Evolutionary conservation across 148 eudicot genomes (phyloP).

Genomic region (Beta vulgaris): DNA sequence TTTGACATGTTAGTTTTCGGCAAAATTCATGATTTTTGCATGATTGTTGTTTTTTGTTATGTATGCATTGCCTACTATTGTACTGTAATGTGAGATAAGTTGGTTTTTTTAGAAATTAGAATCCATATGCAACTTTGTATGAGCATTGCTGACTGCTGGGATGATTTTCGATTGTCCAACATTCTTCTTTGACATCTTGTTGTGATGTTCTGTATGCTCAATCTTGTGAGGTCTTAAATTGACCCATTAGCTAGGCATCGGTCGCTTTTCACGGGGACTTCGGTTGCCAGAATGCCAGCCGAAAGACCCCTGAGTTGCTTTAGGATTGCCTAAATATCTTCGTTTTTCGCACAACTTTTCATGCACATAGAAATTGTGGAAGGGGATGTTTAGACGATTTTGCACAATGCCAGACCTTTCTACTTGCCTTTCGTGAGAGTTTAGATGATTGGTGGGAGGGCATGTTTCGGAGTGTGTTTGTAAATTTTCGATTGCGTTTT

Average conservation of each 20-base stretch:
- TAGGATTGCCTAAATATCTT: too few species aligned
- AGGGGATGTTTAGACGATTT: too few species aligned
- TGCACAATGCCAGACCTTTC: too few species aligned
- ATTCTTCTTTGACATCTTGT: background rate
- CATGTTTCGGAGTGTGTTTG: background rate
- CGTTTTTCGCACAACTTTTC: too few species aligned
- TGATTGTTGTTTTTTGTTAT: background rate
- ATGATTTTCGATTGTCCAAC: too few species aligned
- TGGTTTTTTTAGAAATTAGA: too few species aligned
- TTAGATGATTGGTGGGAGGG: background rate
- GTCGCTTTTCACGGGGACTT: too few species aligned
- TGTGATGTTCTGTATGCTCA: background rate
- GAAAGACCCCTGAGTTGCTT: too few species aligned
- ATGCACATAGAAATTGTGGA: background rate
- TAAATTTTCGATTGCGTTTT: too few species aligned
- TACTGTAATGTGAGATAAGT: background rate
- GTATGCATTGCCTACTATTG: background rate
- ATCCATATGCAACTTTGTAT: background rate
- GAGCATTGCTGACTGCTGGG: too few species aligned
- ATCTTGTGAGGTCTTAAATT: background rate
- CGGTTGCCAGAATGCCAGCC: too few species aligned
- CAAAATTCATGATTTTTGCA: background rate
- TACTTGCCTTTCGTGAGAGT: too few species aligned
- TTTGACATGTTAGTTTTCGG: background rate
- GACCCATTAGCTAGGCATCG: background rate